A percentile compares a stretch with the other conserved stretches of the same genome.
These are phyloP conservation scores for Alisma plantagoaquatica DNA, from an alignment of 106 monocot genomes.

Conservation along the genomic window DNA sequence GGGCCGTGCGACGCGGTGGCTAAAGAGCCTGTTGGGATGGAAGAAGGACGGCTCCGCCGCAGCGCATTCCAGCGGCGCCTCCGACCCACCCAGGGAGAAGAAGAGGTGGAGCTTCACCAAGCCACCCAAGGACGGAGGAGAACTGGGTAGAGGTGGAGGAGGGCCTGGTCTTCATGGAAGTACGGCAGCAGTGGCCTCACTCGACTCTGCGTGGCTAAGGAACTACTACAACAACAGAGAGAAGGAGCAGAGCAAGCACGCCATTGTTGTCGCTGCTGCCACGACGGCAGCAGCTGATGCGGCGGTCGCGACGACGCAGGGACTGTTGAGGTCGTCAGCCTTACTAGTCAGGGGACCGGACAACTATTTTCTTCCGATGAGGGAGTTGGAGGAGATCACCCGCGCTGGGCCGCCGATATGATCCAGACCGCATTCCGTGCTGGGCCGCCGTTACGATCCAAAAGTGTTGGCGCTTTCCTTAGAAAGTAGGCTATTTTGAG, in stretches of 20 bases:
- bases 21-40: neutral
- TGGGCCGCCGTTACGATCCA: no score
- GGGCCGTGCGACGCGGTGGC: constrained; percentile 12
- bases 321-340: constrained; percentile 34
- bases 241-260: neutral
- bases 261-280: neutral
- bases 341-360: constrained; percentile 15
- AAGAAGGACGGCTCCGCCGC: neutral
- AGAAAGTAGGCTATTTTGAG: no score
- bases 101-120: constrained; percentile 3
- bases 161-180: neutral
- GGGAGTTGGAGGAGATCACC: no score
- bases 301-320: no score
- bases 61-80: no score
- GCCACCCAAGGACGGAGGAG: neutral
- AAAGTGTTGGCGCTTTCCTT: no score
- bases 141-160: no score
- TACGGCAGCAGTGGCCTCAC: neutral
- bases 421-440: constrained; percentile 20
- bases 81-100: no score
- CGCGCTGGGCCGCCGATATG: constrained; percentile 17
- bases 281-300: constrained; percentile 74
- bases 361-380: no score
- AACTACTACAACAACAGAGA: no score
- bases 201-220: no score